phyloP scores from a whole-genome alignment of 768 basidiomycete species.

The Suillus lakei region DNA sequence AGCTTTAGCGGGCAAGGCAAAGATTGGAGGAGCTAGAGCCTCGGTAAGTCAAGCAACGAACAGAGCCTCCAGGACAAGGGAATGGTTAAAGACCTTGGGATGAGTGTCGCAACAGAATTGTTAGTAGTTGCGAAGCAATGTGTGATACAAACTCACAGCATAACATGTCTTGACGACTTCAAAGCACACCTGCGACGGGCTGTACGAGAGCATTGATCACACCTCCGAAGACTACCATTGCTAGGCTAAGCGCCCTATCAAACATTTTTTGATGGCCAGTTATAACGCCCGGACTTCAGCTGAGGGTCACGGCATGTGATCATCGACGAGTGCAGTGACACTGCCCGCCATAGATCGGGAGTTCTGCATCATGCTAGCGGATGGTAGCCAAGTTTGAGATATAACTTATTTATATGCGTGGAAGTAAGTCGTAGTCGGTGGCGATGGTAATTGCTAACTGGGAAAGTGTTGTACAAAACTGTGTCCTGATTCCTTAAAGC shows the following conservation, averaged over 20 bases:
- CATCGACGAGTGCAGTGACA: not conserved
- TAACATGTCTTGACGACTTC: conserved; percentile 18
- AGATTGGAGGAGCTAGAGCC: conserved; percentile 19
- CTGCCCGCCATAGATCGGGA: not conserved
- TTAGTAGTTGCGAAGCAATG: conserved; percentile 23
- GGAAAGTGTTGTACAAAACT: not conserved
- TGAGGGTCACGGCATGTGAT: conserved; percentile 4
- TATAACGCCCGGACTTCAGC: conserved; percentile 13
- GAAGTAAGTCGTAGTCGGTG: not conserved
- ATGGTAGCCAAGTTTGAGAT: conserved; percentile 2
- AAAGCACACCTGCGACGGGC: conserved; percentile 36
- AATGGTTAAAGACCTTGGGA: conserved; percentile 30
- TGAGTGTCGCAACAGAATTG: conserved; percentile 28
- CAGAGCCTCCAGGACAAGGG: conserved; percentile 30
- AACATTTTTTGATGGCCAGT: conserved; percentile 12
- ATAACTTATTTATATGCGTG: conserved; percentile 2
- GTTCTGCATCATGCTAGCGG: not conserved
- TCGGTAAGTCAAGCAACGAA: conserved; percentile 19
- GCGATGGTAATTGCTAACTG: not conserved
- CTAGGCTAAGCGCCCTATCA: conserved; percentile 12
- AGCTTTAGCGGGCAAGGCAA: conserved; percentile 10
- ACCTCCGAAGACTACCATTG: conserved; percentile 19
- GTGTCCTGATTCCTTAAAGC: not conserved
- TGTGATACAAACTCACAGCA: conserved; percentile 23
- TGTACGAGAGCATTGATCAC: conserved; percentile 35